Conservation (phyloP, 768 basidiomycete species). For the Psilocybe azurescens region DNA sequence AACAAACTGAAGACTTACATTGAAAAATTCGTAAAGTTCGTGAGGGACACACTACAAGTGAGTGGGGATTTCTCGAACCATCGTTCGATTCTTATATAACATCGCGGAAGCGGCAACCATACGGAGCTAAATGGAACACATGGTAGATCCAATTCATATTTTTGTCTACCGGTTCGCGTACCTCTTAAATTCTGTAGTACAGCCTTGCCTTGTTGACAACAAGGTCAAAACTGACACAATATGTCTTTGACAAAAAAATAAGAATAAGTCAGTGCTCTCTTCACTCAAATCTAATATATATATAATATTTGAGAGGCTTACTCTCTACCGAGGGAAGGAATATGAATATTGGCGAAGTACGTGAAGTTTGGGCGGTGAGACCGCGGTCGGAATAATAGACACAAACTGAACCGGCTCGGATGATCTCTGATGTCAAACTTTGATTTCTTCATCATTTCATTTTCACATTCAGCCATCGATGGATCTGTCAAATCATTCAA, state of each 20-base stretch:
- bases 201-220: conserved; percentile 14
- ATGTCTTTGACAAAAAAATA: background rate
- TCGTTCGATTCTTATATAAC: conserved; percentile 21
- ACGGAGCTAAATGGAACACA: conserved; percentile 22
- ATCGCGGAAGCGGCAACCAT: conserved; percentile 22
- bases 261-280: background rate
- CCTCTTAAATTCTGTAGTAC: conserved; percentile 10
- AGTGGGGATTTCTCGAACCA: conserved; percentile 15
- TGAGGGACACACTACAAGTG: conserved; percentile 36
- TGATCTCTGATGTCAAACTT: background rate
- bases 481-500: background rate
- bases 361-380: background rate
- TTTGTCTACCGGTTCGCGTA: conserved; percentile 13
- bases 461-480: conserved; percentile 6
- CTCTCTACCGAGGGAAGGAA: no score
- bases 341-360: no score
- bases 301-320: no score
- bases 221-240: background rate
- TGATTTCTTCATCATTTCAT: conserved; percentile 8
- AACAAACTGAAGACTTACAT: conserved; percentile 19
- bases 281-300: no score
- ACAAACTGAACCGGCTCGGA: conserved; percentile 5
- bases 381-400: background rate
- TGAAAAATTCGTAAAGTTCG: conserved; percentile 27
- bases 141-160: conserved; percentile 1